Evolutionary conservation across 768 basidiomycete species (phyloP).

Genomic region (Leccinum obscurum): DNA sequence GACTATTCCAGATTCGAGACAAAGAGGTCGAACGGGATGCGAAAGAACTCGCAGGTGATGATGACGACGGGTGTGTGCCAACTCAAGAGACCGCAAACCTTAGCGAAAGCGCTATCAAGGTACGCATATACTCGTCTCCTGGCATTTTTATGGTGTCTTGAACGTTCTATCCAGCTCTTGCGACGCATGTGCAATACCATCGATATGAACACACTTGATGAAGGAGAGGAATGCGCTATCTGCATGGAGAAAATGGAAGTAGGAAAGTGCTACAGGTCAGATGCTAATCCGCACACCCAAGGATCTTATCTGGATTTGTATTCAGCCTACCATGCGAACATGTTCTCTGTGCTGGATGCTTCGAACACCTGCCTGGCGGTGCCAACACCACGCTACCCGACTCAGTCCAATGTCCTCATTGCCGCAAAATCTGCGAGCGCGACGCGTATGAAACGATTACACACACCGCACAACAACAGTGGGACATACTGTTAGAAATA

Average conservation of each 20-base stretch:
- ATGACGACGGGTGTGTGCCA: background rate
- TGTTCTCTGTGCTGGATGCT: slow-evolving; percentile 18
- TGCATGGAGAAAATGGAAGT: slow-evolving; percentile 20
- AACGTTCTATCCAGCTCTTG: slow-evolving; percentile 13
- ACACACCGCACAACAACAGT: slow-evolving; percentile 18
- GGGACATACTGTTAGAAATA: slow-evolving; percentile 19
- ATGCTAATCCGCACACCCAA: background rate
- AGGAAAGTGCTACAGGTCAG: slow-evolving; percentile 9
- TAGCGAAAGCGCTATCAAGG: slow-evolving; percentile 12
- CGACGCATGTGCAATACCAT: slow-evolving; percentile 17
- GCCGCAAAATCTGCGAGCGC: slow-evolving; percentile 14
- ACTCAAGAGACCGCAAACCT: slow-evolving; percentile 7
- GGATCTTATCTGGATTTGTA: background rate
- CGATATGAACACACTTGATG: slow-evolving; percentile 17
- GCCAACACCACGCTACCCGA: background rate
- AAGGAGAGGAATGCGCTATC: slow-evolving; percentile 22
- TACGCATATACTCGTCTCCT: slow-evolving; percentile 2
- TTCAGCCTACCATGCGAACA: slow-evolving; percentile 18
- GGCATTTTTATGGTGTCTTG: background rate
- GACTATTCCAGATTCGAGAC: slow-evolving; percentile 16
- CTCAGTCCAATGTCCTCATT: slow-evolving; percentile 21
- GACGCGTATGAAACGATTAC: slow-evolving; percentile 19
- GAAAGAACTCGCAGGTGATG: slow-evolving; percentile 11
- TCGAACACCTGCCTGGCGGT: slow-evolving; percentile 5
- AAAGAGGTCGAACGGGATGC: slow-evolving; percentile 18